Percentiles rank a stretch among this genome's conserved stretches.
Evolutionary conservation across 1,139 yeast species (phyloP).

Genomic region (Sugiyamaella grinbergsii): DNA sequence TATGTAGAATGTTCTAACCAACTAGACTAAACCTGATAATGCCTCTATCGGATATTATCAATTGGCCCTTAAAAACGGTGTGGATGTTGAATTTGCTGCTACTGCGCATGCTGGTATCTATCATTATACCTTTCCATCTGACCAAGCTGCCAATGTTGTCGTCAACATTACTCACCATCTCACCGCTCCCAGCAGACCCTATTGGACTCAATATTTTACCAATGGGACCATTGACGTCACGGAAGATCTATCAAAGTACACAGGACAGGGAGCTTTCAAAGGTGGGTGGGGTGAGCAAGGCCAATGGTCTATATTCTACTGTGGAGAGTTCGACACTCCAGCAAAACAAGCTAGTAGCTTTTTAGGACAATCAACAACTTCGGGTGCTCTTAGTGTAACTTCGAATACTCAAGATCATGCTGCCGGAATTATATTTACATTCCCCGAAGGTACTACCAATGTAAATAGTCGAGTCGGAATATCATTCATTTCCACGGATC

Average conservation of each 20-base stretch:
- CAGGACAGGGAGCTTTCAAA: conserved; percentile 17
- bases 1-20: conserved; percentile 1
- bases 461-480: conserved; percentile 43
- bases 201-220: conserved; percentile 21
- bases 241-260: conserved; percentile 10
- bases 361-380: conserved; percentile 5
- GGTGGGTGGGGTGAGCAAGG: conserved; percentile 24
- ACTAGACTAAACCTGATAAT: conserved; percentile 15
- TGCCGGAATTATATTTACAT: conserved; percentile 19
- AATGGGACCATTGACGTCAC: conserved; percentile 15
- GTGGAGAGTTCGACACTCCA: conserved; percentile 19
- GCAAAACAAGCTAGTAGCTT: conserved; percentile 15
- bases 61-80: conserved; percentile 15
- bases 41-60: conserved; percentile 21
- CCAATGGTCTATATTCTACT: conserved; percentile 21
- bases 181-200: conserved; percentile 23
- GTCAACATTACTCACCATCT: conserved; percentile 20
- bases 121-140: conserved; percentile 18
- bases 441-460: conserved; percentile 20
- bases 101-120: conserved; percentile 21
- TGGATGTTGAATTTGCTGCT: conserved; percentile 22
- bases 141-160: conserved; percentile 17
- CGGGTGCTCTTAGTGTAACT: conserved; percentile 4
- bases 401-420: conserved; percentile 14
- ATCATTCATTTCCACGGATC: conserved; percentile 42